Evolutionary conservation across 306 rosid genomes (phyloP).

Genomic region (Fragaria nilgerrensis): DNA sequence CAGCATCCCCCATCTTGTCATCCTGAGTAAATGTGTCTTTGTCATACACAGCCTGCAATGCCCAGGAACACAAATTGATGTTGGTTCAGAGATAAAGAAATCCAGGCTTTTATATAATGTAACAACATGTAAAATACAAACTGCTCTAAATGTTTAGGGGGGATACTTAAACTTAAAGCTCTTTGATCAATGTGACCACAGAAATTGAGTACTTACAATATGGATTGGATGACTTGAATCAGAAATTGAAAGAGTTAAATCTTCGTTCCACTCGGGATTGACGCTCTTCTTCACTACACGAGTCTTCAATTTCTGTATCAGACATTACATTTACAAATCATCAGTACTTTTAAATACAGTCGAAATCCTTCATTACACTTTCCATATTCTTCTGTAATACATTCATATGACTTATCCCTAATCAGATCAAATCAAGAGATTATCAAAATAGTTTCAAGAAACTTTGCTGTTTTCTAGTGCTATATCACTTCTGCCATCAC

Average conservation of each 20-base stretch:
- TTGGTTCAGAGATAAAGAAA: not conserved
- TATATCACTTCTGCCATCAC: not conserved
- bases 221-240: constrained; percentile 42
- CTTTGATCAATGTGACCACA: not conserved
- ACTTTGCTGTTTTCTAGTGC: not conserved
- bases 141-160: not conserved
- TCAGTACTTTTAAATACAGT: not conserved
- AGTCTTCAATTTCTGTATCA: constrained; percentile 23
- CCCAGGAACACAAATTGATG: not conserved
- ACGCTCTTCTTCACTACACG: constrained; percentile 19
- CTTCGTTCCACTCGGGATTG: constrained; percentile 38
- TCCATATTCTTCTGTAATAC: not conserved
- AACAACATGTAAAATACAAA: not conserved
- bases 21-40: constrained; percentile 62
- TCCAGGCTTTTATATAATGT: not conserved
- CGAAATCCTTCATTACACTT: not conserved
- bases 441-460: not conserved
- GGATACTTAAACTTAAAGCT: not conserved
- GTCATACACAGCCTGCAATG: constrained; percentile 67
- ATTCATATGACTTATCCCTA: not conserved
- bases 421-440: not conserved
- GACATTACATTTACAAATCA: not conserved
- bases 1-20: constrained; percentile 94
- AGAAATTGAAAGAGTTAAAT: constrained; percentile 27
- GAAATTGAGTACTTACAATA: constrained; percentile 44